phyloP scores from a whole-genome alignment of 345 rosid genomes.

The Chamaenerion angustifolium region DNA sequence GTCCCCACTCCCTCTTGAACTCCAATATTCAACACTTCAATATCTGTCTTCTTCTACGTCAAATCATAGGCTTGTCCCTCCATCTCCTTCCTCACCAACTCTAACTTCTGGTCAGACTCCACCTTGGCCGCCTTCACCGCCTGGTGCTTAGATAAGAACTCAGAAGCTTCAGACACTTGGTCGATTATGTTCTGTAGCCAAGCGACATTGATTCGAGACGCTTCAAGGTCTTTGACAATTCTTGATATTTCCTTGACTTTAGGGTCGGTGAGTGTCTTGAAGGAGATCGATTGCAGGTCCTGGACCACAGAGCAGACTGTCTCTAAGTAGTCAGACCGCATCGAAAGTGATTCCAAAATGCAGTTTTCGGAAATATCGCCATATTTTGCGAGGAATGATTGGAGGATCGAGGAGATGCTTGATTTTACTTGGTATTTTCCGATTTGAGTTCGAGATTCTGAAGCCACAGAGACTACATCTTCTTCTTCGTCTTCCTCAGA shows the following conservation, averaged over 20 bases:
- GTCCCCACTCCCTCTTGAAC: too few relatives aligned
- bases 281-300: conserved; percentile 46
- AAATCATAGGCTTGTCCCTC: conserved; percentile 28
- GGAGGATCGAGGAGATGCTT: conserved; percentile 36
- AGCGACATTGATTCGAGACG: conserved; percentile 40
- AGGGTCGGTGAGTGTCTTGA: conserved; percentile 46
- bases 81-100: conserved; percentile 33
- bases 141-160: conserved; percentile 29
- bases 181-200: conserved; percentile 50
- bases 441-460: conserved; percentile 56
- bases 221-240: conserved; percentile 68
- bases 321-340: conserved; percentile 58
- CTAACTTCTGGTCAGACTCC: conserved; percentile 21
- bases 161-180: conserved; percentile 39
- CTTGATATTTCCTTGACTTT: conserved; percentile 54
- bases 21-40: conserved; percentile 17
- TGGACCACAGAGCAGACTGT: conserved; percentile 57
- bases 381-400: conserved; percentile 38
- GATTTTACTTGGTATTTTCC: conserved; percentile 60
- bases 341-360: conserved; percentile 44
- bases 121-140: conserved; percentile 26
- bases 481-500: conserved; percentile 44
- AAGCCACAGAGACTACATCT: conserved; percentile 41
- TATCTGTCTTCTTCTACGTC: conserved; percentile 32
- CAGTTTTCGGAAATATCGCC: conserved; percentile 80